Conservation (phyloP, 306 rosid genomes). For the Aeschynomene evenia region DNA sequence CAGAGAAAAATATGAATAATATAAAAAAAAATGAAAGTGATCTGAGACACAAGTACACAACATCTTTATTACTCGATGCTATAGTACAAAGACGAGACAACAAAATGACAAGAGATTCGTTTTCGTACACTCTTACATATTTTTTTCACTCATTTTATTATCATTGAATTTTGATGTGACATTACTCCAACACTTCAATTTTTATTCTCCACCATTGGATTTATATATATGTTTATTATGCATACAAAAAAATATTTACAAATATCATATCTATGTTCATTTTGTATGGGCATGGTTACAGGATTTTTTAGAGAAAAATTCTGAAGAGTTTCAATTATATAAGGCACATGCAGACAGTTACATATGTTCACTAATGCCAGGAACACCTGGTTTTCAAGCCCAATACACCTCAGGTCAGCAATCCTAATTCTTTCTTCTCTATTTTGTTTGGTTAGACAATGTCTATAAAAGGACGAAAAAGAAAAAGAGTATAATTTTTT, state of each 20-base stretch:
- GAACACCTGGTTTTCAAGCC: conserved; percentile 62
- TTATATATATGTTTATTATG: too few species aligned
- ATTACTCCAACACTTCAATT: too few species aligned
- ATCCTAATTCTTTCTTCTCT: background rate
- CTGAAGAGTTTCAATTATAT: conserved; percentile 56
- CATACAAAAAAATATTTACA: background rate
- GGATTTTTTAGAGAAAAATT: conserved; percentile 59
- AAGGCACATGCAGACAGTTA: conserved; percentile 81
- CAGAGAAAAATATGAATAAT: too few species aligned
- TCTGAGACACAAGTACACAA: too few species aligned
- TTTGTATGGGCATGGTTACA: conserved; percentile 24
- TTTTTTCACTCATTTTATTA: too few species aligned
- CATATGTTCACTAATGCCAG: conserved; percentile 72
- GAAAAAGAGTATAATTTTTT: background rate
- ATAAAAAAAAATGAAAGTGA: too few species aligned
- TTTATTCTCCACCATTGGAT: too few species aligned
- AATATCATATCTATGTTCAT: background rate
- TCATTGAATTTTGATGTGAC: too few species aligned
- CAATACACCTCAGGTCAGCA: conserved; percentile 75
- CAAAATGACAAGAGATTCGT: too few species aligned
- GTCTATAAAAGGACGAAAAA: background rate
- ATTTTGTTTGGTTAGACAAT: background rate
- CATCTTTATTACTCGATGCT: background rate
- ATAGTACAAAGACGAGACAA: too few species aligned
- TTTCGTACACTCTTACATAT: too few species aligned